phyloP scores from a whole-genome alignment of 2,329 filamentous ascomycete species.

The Lachnellula cervina region DNA sequence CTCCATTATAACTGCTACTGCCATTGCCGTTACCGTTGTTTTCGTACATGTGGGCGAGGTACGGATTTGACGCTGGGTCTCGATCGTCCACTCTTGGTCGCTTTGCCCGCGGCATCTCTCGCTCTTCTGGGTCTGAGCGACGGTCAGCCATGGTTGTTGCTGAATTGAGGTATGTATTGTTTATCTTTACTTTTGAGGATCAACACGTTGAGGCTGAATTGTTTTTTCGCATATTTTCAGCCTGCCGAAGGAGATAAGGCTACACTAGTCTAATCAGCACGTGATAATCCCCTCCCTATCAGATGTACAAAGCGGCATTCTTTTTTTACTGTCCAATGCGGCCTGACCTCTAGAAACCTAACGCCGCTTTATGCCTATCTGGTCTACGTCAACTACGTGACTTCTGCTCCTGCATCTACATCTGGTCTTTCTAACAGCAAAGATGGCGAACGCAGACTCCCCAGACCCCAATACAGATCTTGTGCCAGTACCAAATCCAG shows the following conservation, averaged over 20 bases:
- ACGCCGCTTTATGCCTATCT: too few species aligned
- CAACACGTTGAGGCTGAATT: background rate
- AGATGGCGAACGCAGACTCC: conserved; percentile 30
- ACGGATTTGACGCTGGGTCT: conserved; percentile 67
- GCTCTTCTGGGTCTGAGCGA: conserved; percentile 49
- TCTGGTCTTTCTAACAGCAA: conserved; percentile 8
- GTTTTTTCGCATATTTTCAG: background rate
- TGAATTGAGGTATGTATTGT: conserved; percentile 17
- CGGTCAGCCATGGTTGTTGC: conserved; percentile 47
- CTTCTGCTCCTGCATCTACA: background rate
- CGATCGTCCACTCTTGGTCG: conserved; percentile 35
- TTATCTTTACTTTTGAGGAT: conserved; percentile 22
- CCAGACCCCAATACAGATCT: conserved; percentile 30
- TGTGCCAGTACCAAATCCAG: conserved; percentile 21
- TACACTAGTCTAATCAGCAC: conserved; percentile 19
- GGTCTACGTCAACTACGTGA: too few species aligned
- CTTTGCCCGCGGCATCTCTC: conserved; percentile 43
- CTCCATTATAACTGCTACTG: conserved; percentile 26
- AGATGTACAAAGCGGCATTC: background rate
- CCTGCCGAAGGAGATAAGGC: conserved; percentile 4
- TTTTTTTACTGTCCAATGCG: too few species aligned
- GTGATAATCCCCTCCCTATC: background rate
- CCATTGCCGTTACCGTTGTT: conserved; percentile 35
- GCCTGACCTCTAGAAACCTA: too few species aligned
- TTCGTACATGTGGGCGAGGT: conserved; percentile 84